A percentile compares a stretch with the other conserved stretches of the same genome.
Evolutionary conservation across 75 land plant genomes (phyloP).

Genomic region (Picea glauca): DNA sequence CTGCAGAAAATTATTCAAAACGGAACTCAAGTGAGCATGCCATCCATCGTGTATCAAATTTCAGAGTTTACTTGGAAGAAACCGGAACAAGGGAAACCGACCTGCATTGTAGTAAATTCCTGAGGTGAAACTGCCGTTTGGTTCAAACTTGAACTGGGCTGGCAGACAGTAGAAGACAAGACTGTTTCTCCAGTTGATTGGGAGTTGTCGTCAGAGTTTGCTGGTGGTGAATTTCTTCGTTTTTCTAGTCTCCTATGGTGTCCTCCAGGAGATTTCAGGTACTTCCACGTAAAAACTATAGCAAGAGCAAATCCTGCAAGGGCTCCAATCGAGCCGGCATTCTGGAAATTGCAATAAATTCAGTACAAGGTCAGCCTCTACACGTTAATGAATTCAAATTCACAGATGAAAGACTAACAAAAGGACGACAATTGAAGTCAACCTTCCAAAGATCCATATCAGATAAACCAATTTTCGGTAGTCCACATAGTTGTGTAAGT

Average conservation of each 20-base stretch:
- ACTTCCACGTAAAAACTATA: conserved; percentile 65
- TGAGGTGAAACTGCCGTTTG: conserved; percentile 19
- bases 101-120: conserved; percentile 15
- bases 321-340: conserved; percentile 70
- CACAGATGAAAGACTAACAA: not conserved
- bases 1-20: conserved; percentile 36
- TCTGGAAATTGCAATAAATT: conserved; percentile 27
- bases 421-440: not conserved
- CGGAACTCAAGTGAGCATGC: not conserved
- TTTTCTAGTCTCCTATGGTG: conserved; percentile 56
- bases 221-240: conserved; percentile 27
- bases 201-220: conserved; percentile 21
- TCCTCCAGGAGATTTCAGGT: conserved; percentile 47
- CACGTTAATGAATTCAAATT: not conserved
- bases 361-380: not conserved
- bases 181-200: conserved; percentile 26
- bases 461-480: not conserved
- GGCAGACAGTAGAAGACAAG: conserved; percentile 23
- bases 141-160: conserved; percentile 16
- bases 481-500: no score
- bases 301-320: conserved; percentile 81
- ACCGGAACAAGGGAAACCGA: not conserved
- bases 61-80: not conserved
- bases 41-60: not conserved
- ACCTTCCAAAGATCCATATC: not conserved